A percentile compares a stretch with the other conserved stretches of the same genome.
Conservation (phyloP, 768 basidiomycete species). For the Plicaturopsis crispa region DNA sequence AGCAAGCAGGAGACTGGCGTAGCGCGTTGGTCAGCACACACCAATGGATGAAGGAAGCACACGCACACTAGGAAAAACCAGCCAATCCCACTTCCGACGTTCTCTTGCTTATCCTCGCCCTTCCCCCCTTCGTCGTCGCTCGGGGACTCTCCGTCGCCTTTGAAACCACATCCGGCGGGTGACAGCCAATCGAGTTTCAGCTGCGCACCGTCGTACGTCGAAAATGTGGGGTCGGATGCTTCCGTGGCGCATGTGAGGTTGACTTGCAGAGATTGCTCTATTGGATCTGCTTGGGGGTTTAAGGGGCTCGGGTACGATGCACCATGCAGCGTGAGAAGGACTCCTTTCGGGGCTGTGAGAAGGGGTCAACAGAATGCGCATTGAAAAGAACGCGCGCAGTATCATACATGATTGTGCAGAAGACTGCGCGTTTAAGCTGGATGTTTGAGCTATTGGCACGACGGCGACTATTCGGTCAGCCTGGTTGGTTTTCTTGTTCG, state of each 20-base stretch:
- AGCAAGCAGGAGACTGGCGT: constrained; percentile 52
- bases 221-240: constrained; percentile 40
- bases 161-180: constrained; percentile 47
- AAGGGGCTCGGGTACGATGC: constrained; percentile 49
- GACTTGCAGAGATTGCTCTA: constrained; percentile 52
- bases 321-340: constrained; percentile 54
- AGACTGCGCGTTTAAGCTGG: constrained; percentile 18
- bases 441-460: constrained; percentile 58
- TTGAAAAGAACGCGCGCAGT: constrained; percentile 10
- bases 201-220: constrained; percentile 50
- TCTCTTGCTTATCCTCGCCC: constrained; percentile 15
- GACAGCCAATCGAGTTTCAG: constrained; percentile 56
- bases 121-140: constrained; percentile 6
- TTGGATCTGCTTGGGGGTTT: constrained; percentile 30
- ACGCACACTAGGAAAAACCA: constrained; percentile 85
- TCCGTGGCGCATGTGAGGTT: constrained; percentile 48
- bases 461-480: constrained; percentile 61
- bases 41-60: neutral
- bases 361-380: constrained; percentile 7
- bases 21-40: constrained; percentile 3
- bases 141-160: constrained; percentile 16
- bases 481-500: constrained; percentile 48
- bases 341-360: constrained; percentile 39
- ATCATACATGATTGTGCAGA: constrained; percentile 29
- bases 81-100: constrained; percentile 68